Base-by-base conservation (phyloP, 495 filamentous ascomycete species). In the Apodospora peruviana region DNA sequence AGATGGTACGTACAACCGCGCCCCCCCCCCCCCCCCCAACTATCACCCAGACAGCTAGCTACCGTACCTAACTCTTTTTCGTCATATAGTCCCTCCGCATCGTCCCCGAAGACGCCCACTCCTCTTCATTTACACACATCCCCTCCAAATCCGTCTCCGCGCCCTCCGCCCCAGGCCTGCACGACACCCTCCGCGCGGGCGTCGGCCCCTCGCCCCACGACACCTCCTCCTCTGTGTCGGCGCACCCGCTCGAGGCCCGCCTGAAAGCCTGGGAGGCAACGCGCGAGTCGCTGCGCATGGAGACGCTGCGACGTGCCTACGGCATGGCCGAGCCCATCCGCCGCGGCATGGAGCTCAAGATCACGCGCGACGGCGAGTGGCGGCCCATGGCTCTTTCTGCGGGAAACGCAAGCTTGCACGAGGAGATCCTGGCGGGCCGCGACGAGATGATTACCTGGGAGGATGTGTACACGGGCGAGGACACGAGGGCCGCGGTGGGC, bases 281-380 rank as follows among this genome's bases (percentile, higher is more conserved):
- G 46, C 91, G 95, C 67, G 85, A 95, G 59, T 62, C 69, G 4
- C 63, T 96, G 65, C 90, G 91, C 74, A 94, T 94, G 89, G 82
- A 90, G 70, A 68, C 76, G 25, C 78, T 96, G 63, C 80, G 90
- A 39, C 87, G 89, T 47, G 80, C 84, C 25, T 96, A 86, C 66
- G 91, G 91, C 38, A 88, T 96, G 48, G 88, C 85, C n/a, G 91
- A 96, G 79, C 91, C 91, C 9, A 80, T 96, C 53, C 80, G 88
- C 14, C 81, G 91, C n/a, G 86, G 84, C 29, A 98, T 98, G 91
- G 91, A 98, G 75, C 71, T 95, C 59, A 87, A 86, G 78, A 90
- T 95, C 60, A 78, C 81, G 1, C 64, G 72, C 34, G 73, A 72
- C 41, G 76, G 81, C 36, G 65, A 70, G 52, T 79, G 77, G 78